phyloP scores from a whole-genome alignment of 805 yeast species.

The baker's yeast (Saccharomyces cerevisiae) region DNA sequence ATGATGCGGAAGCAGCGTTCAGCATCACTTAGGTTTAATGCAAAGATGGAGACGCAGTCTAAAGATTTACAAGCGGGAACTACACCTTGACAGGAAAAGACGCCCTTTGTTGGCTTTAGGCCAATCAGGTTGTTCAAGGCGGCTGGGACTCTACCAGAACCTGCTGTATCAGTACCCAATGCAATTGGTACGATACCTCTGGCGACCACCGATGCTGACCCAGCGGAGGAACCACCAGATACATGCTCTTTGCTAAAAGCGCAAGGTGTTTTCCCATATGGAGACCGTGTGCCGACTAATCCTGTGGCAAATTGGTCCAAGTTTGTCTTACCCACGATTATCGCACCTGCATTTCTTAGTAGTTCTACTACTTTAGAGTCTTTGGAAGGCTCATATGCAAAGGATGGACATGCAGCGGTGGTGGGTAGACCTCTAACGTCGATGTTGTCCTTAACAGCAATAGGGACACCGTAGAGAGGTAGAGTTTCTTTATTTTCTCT shows the following conservation, averaged over 20 bases:
- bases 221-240: constrained; percentile 93
- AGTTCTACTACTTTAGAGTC: constrained; percentile 71
- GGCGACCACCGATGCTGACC: constrained; percentile 88
- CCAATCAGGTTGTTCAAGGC: constrained; percentile 87
- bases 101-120: constrained; percentile 86
- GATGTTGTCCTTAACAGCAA: constrained; percentile 91
- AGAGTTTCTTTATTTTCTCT: constrained; percentile 44
- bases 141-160: constrained; percentile 97
- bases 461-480: constrained; percentile 87
- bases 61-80: constrained; percentile 94
- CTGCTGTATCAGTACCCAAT: constrained; percentile 95
- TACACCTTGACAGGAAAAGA: constrained; percentile 81
- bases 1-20: constrained; percentile 63
- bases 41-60: constrained; percentile 84
- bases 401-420: constrained; percentile 94
- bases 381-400: constrained; percentile 51
- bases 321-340: constrained; percentile 87
- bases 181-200: constrained; percentile 84
- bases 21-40: constrained; percentile 74
- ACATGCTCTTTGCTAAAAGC: constrained; percentile 72
- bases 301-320: constrained; percentile 98
- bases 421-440: constrained; percentile 77
- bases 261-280: constrained; percentile 83
- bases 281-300: constrained; percentile 88
- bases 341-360: constrained; percentile 86